Evolutionary conservation across 805 yeast species (phyloP).

Genomic region (Lipomyces orientalis): DNA sequence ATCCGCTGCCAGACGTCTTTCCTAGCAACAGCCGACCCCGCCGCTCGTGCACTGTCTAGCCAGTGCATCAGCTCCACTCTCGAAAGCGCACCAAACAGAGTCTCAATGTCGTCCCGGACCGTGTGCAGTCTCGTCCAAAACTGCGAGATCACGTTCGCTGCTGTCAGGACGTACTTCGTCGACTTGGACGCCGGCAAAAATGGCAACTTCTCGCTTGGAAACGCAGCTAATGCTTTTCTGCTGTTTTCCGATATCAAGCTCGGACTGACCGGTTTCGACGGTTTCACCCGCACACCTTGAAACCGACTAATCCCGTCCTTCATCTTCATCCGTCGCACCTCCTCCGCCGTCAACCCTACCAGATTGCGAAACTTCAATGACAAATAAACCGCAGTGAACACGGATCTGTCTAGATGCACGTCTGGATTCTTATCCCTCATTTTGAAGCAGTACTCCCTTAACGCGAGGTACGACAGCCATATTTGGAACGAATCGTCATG

Average conservation of each 20-base stretch:
- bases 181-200: background rate
- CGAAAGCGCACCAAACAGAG: conserved; percentile 24
- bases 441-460: conserved; percentile 13
- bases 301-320: background rate
- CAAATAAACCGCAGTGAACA: conserved; percentile 11
- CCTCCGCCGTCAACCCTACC: background rate
- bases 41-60: conserved; percentile 21
- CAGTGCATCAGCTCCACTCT: conserved; percentile 24
- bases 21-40: conserved; percentile 4
- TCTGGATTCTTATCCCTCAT: background rate
- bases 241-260: background rate
- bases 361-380: conserved; percentile 9
- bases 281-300: conserved; percentile 6
- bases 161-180: background rate
- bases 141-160: conserved; percentile 2
- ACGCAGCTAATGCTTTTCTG: background rate
- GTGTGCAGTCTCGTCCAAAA: conserved; percentile 19
- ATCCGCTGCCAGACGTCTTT: conserved; percentile 23
- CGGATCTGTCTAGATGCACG: conserved; percentile 16
- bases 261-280: conserved; percentile 1
- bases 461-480: conserved; percentile 24
- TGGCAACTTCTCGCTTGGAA: background rate
- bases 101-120: conserved; percentile 28
- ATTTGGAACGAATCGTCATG: conserved; percentile 17
- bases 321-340: background rate